These are phyloP conservation scores for Stipa capillata DNA, from an alignment of 176 grass and related monocot genomes.

Conservation along the genomic window DNA sequence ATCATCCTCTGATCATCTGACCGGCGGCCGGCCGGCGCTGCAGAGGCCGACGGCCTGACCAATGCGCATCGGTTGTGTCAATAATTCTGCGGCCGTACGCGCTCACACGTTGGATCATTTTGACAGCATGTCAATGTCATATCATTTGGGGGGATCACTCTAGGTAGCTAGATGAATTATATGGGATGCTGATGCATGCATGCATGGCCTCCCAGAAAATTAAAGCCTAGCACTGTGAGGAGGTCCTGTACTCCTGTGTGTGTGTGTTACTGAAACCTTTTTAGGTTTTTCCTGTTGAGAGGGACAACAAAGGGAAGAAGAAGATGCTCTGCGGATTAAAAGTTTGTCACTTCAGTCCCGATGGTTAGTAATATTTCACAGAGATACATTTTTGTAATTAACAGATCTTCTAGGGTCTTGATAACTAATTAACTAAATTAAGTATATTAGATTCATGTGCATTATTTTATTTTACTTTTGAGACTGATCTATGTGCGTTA, in stretches of 20 bases:
- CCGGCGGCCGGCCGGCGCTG: not conserved
- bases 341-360: not conserved
- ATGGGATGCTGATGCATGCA: not conserved
- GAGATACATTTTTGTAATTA: no score
- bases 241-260: not conserved
- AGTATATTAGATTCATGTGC: not conserved
- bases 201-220: not conserved
- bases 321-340: slow-evolving; percentile 1
- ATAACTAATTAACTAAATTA: not conserved
- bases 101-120: not conserved
- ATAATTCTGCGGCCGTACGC: slow-evolving; percentile 12
- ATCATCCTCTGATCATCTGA: not conserved
- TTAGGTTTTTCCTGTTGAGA: slow-evolving; percentile 4
- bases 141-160: not conserved
- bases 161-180: not conserved
- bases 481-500: not conserved
- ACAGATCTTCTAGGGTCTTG: no score
- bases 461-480: no score
- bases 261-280: not conserved
- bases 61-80: not conserved
- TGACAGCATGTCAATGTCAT: not conserved
- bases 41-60: not conserved
- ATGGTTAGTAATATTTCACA: not conserved
- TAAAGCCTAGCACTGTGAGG: not conserved
- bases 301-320: not conserved